A percentile compares a stretch with the other conserved stretches of the same genome.
Evolutionary conservation across 179 eudicot genomes (phyloP).

Genomic region (Gypsophila paniculata): DNA sequence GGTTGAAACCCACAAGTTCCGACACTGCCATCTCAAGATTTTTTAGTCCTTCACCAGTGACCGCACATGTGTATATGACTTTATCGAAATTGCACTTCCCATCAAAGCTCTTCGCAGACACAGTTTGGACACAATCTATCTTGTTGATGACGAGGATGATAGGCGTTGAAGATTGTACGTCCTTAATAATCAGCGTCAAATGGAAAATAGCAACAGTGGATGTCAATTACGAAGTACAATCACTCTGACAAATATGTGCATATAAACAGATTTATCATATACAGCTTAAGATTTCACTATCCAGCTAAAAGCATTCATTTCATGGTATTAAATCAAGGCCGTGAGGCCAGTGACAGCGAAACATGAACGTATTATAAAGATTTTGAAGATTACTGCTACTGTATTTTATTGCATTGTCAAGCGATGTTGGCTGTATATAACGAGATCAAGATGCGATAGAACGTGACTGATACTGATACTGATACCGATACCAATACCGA

Average conservation of each 20-base stretch:
- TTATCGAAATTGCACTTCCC: conserved; percentile 39
- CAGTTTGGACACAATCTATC: conserved; percentile 61
- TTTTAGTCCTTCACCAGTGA: conserved; percentile 76
- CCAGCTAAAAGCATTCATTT: not conserved
- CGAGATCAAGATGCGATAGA: too few relatives aligned
- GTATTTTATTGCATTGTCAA: too few relatives aligned
- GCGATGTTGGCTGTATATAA: too few relatives aligned
- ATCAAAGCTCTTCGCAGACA: conserved; percentile 35
- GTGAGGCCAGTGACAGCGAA: too few relatives aligned
- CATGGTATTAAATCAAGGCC: too few relatives aligned
- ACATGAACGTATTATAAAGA: too few relatives aligned
- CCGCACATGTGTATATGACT: conserved; percentile 71
- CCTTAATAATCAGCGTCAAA: conserved; percentile 22
- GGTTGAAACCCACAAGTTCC: conserved; percentile 71
- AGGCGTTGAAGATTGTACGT: conserved; percentile 50
- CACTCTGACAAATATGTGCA: not conserved
- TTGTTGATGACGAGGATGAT: conserved; percentile 83
- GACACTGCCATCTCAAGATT: conserved; percentile 69
- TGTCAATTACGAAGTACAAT: not conserved
- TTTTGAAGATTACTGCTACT: too few relatives aligned
- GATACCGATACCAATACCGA: too few relatives aligned
- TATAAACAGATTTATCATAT: not conserved
- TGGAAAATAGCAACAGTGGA: not conserved
- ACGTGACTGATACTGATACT: too few relatives aligned
- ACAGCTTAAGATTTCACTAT: not conserved